A percentile compares a stretch with the other conserved stretches of the same genome.
Evolutionary conservation across 1,139 yeast species (phyloP).

Genomic region (Martiniozyma asiatica): DNA sequence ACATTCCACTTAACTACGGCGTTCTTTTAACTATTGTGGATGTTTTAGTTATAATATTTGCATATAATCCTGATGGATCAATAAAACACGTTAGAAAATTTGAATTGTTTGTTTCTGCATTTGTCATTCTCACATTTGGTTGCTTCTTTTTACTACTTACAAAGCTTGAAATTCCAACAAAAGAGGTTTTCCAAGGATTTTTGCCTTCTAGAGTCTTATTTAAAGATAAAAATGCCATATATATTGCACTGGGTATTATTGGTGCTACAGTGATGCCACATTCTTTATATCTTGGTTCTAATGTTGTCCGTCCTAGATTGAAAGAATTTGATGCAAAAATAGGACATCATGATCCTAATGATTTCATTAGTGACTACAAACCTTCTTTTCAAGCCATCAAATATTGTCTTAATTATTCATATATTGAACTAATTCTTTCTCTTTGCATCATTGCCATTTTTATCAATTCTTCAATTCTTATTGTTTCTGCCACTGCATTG

Average conservation of each 20-base stretch:
- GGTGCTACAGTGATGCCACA: conserved; percentile 86
- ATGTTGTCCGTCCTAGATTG: conserved; percentile 58
- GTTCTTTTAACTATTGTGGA: conserved; percentile 63
- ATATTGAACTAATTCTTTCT: conserved; percentile 52
- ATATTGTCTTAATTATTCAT: conserved; percentile 53
- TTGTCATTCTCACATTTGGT: conserved; percentile 52
- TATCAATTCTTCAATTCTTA: conserved; percentile 62
- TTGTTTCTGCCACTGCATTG: conserved; percentile 63
- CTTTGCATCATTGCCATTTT: conserved; percentile 62
- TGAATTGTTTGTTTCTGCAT: conserved; percentile 50
- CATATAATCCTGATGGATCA: conserved; percentile 61
- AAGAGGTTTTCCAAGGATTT: conserved; percentile 39
- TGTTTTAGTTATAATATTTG: conserved; percentile 50
- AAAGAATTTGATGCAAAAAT: conserved; percentile 60
- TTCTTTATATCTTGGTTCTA: conserved; percentile 62
- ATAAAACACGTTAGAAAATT: conserved; percentile 55
- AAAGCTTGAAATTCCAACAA: conserved; percentile 32
- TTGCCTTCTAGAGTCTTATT: conserved; percentile 34
- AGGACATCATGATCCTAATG: conserved; percentile 33
- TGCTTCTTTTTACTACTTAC: conserved; percentile 55
- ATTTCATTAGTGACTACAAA: conserved; percentile 27
- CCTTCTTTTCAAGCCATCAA: conserved; percentile 59
- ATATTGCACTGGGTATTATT: conserved; percentile 58
- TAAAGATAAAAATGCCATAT: conserved; percentile 35
- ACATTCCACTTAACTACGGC: conserved; percentile 54